Evolutionary conservation across 2,329 filamentous ascomycete species (phyloP).

Genomic region (Penicillium brasilianum): DNA sequence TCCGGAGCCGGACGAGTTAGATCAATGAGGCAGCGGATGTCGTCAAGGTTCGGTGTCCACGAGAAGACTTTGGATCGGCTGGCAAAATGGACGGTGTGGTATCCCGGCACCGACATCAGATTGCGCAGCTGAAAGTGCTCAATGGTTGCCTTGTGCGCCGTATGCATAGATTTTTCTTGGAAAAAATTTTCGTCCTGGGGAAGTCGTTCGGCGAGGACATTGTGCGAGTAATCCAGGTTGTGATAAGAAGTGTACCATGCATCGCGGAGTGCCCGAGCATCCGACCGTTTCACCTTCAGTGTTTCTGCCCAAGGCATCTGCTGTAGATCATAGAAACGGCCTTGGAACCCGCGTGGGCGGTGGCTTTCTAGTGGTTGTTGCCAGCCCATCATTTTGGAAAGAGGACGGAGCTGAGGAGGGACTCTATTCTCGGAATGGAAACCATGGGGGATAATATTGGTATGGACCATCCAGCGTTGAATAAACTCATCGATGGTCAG

Average conservation of each 20-base stretch:
- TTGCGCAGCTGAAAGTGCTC: slow-evolving; percentile 66
- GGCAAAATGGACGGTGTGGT: slow-evolving; percentile 62
- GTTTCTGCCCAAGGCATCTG: slow-evolving; percentile 49
- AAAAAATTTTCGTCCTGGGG: slow-evolving; percentile 54
- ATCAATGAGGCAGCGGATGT: slow-evolving; percentile 54
- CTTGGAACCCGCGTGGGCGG: slow-evolving; percentile 36
- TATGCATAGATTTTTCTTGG: slow-evolving; percentile 56
- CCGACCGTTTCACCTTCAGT: slow-evolving; percentile 42
- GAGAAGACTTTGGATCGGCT: slow-evolving; percentile 54
- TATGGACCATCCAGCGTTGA: slow-evolving; percentile 45
- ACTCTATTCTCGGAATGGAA: slow-evolving; percentile 29
- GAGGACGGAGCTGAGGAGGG: slow-evolving; percentile 31
- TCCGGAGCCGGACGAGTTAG: slow-evolving; percentile 50
- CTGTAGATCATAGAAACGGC: slow-evolving; percentile 46
- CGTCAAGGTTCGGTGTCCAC: slow-evolving; percentile 54
- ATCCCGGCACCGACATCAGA: slow-evolving; percentile 58
- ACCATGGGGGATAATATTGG: slow-evolving; percentile 22
- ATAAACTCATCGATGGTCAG: slow-evolving; percentile 51
- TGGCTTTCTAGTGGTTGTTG: slow-evolving; percentile 38
- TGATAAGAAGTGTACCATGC: slow-evolving; percentile 49
- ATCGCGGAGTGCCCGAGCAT: slow-evolving; percentile 46
- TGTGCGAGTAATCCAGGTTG: slow-evolving; percentile 41
- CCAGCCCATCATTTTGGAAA: slow-evolving; percentile 44
- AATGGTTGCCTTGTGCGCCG: slow-evolving; percentile 55
- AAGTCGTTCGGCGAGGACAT: slow-evolving; percentile 35